Evolutionary conservation across 2,329 filamentous ascomycete genomes (phyloP).

Genomic region (Ascochyta pisi): DNA sequence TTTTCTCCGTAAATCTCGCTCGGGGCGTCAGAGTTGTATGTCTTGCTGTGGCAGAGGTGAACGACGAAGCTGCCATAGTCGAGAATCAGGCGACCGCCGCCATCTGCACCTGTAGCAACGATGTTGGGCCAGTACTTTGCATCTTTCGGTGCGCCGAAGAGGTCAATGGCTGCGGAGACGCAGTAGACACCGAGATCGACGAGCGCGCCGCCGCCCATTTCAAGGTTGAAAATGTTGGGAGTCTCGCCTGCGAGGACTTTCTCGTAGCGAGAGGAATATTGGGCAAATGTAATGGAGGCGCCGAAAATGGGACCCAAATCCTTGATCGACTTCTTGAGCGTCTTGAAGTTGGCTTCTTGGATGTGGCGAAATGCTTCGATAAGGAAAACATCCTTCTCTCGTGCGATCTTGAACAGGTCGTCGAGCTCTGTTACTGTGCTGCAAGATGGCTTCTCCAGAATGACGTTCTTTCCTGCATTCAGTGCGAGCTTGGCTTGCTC

Average conservation of each 20-base stretch:
- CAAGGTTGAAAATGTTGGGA: slow-evolving; percentile 58
- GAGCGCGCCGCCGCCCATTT: slow-evolving; percentile 56
- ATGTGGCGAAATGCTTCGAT: slow-evolving; percentile 60
- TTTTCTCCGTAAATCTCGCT: slow-evolving; percentile 57
- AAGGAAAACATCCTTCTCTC: slow-evolving; percentile 51
- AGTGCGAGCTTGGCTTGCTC: slow-evolving; percentile 54
- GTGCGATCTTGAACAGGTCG: slow-evolving; percentile 52
- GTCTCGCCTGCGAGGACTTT: slow-evolving; percentile 55
- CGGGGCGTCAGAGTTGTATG: slow-evolving; percentile 53
- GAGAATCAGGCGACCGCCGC: slow-evolving; percentile 53
- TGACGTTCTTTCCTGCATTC: slow-evolving; percentile 55
- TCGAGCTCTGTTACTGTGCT: slow-evolving; percentile 53
- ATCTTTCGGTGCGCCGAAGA: slow-evolving; percentile 54
- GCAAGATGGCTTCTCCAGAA: slow-evolving; percentile 59
- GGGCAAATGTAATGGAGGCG: slow-evolving; percentile 54
- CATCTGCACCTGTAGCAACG: slow-evolving; percentile 55
- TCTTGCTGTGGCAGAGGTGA: slow-evolving; percentile 53
- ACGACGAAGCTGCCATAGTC: slow-evolving; percentile 55
- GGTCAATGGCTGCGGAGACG: slow-evolving; percentile 55
- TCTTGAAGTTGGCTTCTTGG: slow-evolving; percentile 58
- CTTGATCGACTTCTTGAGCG: slow-evolving; percentile 48
- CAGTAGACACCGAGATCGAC: slow-evolving; percentile 60
- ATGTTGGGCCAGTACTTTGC: slow-evolving; percentile 54
- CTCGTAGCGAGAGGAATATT: slow-evolving; percentile 56
- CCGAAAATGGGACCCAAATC: slow-evolving; percentile 54